These are phyloP conservation scores for Exserohilum rostratum DNA, from an alignment of 2,329 filamentous ascomycete species.

Conservation along the genomic window DNA sequence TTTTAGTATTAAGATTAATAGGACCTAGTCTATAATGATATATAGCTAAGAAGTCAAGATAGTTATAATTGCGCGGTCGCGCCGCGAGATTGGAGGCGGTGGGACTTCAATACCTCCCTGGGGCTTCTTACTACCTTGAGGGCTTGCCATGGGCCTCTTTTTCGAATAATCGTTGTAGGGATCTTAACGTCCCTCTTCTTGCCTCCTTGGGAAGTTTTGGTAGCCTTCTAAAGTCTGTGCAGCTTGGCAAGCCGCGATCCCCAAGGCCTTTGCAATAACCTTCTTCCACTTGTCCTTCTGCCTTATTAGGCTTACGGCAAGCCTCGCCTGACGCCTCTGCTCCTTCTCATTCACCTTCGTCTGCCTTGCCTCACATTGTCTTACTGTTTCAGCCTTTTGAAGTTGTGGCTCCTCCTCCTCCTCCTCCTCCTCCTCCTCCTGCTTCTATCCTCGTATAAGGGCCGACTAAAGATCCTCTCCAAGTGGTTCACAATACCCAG, in stretches of 20 bases:
- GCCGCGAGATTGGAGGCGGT: not conserved
- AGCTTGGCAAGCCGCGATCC: not conserved
- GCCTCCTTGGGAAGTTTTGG: not conserved
- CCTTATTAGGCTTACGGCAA: no score
- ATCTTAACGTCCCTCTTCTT: not conserved
- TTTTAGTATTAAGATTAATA: not conserved
- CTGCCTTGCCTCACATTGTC: no score
- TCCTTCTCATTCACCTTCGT: no score
- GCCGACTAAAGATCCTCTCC: no score
- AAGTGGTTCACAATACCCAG: no score
- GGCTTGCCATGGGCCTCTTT: not conserved
- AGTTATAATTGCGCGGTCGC: not conserved
- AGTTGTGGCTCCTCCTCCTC: no score
- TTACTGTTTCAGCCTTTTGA: no score
- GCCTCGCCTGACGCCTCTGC: no score
- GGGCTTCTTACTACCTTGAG: no score
- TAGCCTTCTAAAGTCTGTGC: not conserved
- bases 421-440: not conserved
- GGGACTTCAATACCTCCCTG: no score
- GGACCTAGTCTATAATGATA: not conserved
- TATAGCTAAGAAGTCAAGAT: not conserved
- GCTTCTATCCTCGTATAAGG: not conserved
- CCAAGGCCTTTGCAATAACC: no score
- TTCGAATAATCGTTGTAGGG: not conserved
- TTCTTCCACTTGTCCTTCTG: no score